Conservation (phyloP, 768 basidiomycete genomes). For the Lactifluus hygrophoroides region DNA sequence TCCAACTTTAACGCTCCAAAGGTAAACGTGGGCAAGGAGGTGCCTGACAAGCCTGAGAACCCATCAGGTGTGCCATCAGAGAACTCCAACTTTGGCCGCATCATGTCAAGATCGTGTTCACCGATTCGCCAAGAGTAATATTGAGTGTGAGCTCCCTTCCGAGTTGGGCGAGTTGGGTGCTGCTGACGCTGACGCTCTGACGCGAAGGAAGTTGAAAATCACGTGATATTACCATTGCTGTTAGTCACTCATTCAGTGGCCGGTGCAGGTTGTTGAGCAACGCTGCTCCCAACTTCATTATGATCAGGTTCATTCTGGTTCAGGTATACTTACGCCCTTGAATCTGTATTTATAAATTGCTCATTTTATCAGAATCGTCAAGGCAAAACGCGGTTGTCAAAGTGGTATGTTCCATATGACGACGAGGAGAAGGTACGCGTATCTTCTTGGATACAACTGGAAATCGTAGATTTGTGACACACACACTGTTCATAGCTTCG, state of each 20-base stretch:
- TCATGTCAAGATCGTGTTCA: too few relatives aligned
- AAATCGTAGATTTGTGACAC: neutral
- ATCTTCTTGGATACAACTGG: neutral
- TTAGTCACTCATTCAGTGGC: too few relatives aligned
- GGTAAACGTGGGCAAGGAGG: too few relatives aligned
- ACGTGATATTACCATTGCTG: neutral
- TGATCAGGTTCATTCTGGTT: constrained; percentile 98
- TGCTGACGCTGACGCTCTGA: neutral
- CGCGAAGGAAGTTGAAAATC: neutral
- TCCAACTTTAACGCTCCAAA: neutral
- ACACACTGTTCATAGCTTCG: constrained; percentile 52
- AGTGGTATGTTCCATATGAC: constrained; percentile 99
- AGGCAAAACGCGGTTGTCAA: constrained; percentile 93
- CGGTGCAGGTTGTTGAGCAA: neutral
- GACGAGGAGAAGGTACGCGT: constrained; percentile 95
- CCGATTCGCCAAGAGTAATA: too few relatives aligned
- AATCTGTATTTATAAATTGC: neutral
- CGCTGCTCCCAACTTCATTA: constrained; percentile 26
- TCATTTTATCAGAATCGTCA: constrained; percentile 76
- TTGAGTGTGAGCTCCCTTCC: too few relatives aligned
- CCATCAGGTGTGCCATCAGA: too few relatives aligned
- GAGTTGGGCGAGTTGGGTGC: too few relatives aligned
- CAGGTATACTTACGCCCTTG: constrained; percentile 47
- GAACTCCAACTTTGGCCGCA: too few relatives aligned
- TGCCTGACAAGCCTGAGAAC: too few relatives aligned